Evolutionary conservation across 805 yeast genomes (phyloP), one percentile per base, ranked within the genome.

Genomic region (Metschnikowia lochheadii): DNA sequence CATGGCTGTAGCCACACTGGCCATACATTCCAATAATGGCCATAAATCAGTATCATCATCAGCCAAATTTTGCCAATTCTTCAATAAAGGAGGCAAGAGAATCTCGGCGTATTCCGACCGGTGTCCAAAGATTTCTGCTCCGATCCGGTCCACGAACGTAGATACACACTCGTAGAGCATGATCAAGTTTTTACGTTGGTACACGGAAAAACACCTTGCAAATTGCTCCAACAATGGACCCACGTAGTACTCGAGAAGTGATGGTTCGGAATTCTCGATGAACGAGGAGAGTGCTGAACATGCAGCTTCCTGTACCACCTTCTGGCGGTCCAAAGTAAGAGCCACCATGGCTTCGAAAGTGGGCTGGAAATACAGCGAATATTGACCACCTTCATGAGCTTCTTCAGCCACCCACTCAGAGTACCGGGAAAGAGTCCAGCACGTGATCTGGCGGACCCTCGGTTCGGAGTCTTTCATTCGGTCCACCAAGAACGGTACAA

Each of bases 231-330:
- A 72, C 51, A 94, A 73, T 7, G 84, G 85, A 43, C 77, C 87
- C 44, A 83, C 70, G 54, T 85, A 81, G 18, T 84, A 84, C 23
- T 76, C 78, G 44, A 91, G 75, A 39, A 85, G 63, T 40, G 75
- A 77, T 1, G 82, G 68, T 48, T 87, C 89, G 20, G 94, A 78
- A 51, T 77, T 80, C 61, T 91, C 97, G 38, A 91, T 83, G 54
- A 91, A 87, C 49, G 83, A 84, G 0, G 96, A 85, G 40, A 92
- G 78, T 10, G 97, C 87, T 35, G 90, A 81, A 58, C 96, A 89
- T 1, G 96, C 97, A 50, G 96, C 86, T 61, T 90, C 92, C 69
- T 94, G 99, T n/a, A 92, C 99, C 50, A 86, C 87, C 64, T 91
- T 90, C 71, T 89, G 89, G 46, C 74, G 77, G 65, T 94, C 98